Base-by-base conservation (phyloP, 2,329 filamentous ascomycete species). In the Huntiella moniliformis region DNA sequence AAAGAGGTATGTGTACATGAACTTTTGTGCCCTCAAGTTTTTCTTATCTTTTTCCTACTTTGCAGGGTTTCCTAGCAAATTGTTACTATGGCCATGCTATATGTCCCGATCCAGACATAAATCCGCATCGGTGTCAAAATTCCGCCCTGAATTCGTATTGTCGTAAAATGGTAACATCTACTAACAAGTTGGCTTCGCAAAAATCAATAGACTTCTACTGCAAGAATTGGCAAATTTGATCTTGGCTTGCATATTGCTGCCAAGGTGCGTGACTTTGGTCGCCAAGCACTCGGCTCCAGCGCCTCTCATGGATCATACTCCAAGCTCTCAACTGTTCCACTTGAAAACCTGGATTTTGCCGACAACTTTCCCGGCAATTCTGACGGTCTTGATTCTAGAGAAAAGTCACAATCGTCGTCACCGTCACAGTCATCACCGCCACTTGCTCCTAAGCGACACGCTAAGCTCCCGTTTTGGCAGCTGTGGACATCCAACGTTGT, bases 1-100 rank as follows among this genome's bases (percentile, higher is more conserved):
- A 77, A 84, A 57, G 79, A 83, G 61, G 69, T 71, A 57, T 47
- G 58, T n/a, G n/a, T n/a, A n/a, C n/a, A n/a, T n/a, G n/a, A 45
- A 1, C 8, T 12, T n/a, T 28, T 6, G n/a, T 34, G 8, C 7
- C 17, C 13, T 28, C 22, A 28, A 28, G 22, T 28, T 28, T 28
- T 28, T 28, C 22, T 28, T 28, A 28, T 28, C 22, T 2, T 8
- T 8, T 10, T 28, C 6, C 22, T 28, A 28, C 10, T 28, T 28
- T 28, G 22, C 22, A 28, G 22, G 22, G 22, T 28, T 28, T 28
- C 22, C 22, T 8, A 28, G 7, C 4, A 7, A 3, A 28, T 28
- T 2, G 22, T 28, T 28, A 8, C 22, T 3, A 28, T 28, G 22
- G 6, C 2, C 22, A 10, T 28, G 22, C 4, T 28, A 3, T 7